Conservation (phyloP, 1,284 basidiomycete genomes). For the Ustilago lituana region DNA sequence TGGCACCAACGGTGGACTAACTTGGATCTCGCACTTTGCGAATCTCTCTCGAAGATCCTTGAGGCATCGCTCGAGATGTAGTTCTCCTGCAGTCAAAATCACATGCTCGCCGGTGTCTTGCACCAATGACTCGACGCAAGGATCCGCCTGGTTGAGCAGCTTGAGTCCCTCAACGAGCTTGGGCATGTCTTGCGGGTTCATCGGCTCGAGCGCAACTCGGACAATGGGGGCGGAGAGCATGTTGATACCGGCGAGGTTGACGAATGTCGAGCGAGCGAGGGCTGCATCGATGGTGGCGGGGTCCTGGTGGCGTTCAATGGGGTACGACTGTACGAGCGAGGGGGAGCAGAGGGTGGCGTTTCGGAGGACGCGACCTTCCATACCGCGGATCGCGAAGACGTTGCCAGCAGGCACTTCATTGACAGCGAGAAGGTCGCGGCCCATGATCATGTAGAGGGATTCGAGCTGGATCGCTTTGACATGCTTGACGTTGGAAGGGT, state of each 20-base stretch:
- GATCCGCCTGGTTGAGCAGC: constrained; percentile 92
- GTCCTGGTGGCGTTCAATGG: constrained; percentile 29
- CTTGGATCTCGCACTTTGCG: constrained; percentile 89
- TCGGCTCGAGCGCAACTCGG: constrained; percentile 91
- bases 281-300: constrained; percentile 19
- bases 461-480: constrained; percentile 75
- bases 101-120: constrained; percentile 98
- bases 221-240: constrained; percentile 80
- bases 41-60: constrained; percentile 95
- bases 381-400: constrained; percentile 89
- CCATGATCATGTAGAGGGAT: constrained; percentile 97
- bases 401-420: constrained; percentile 90
- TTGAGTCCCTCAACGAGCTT: constrained; percentile 88
- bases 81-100: constrained; percentile 92
- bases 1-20: constrained; percentile 94
- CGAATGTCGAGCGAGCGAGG: constrained; percentile 34
- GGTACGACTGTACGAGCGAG: constrained; percentile 28
- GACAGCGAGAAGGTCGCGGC: constrained; percentile 86
- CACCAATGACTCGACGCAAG: constrained; percentile 95
- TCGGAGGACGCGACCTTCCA: constrained; percentile 88
- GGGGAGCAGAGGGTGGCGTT: constrained; percentile 86
- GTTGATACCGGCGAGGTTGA: constrained; percentile 64
- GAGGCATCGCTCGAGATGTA: constrained; percentile 95
- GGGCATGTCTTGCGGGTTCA: constrained; percentile 84
- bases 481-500: constrained; percentile 75